Evolutionary conservation across 2,329 filamentous ascomycete genomes (phyloP).

Genomic region (Sporothrix schenckii): DNA sequence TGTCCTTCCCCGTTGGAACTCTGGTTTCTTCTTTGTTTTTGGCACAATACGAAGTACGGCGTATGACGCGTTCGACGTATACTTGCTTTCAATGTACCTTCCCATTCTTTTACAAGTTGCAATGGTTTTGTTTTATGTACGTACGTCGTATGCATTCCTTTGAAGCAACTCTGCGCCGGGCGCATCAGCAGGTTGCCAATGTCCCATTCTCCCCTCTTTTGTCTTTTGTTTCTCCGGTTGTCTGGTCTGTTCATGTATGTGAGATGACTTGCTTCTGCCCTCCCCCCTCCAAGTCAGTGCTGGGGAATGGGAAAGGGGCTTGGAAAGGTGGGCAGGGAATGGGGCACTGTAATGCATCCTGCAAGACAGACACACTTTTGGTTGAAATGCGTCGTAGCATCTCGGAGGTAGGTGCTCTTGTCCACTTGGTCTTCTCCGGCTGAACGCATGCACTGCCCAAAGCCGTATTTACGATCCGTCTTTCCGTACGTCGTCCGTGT

Average conservation of each 20-base stretch:
- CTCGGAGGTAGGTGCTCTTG: not conserved
- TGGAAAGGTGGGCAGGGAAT: not conserved
- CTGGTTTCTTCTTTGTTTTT: not conserved
- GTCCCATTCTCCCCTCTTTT: no score
- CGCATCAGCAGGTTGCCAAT: no score
- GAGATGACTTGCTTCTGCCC: slow-evolving; percentile 11
- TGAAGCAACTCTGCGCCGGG: no score
- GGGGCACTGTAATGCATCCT: slow-evolving; percentile 5
- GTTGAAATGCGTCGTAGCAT: not conserved
- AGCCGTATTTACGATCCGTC: not conserved
- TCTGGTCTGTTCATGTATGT: slow-evolving; percentile 21
- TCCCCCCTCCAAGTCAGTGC: not conserved
- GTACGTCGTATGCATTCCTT: no score
- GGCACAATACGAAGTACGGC: not conserved
- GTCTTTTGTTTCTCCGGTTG: not conserved
- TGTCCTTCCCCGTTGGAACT: not conserved
- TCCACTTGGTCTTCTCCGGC: not conserved
- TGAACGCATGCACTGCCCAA: not conserved
- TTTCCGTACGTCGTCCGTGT: not conserved
- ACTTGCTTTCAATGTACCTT: no score
- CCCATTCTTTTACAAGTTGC: no score
- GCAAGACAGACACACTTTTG: slow-evolving; percentile 12
- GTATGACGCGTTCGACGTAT: not conserved
- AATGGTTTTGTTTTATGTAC: no score
- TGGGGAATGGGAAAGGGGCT: not conserved